Base-by-base conservation (phyloP, 108 stramenopile genomes). In the Skeletonema marinoi region DNA sequence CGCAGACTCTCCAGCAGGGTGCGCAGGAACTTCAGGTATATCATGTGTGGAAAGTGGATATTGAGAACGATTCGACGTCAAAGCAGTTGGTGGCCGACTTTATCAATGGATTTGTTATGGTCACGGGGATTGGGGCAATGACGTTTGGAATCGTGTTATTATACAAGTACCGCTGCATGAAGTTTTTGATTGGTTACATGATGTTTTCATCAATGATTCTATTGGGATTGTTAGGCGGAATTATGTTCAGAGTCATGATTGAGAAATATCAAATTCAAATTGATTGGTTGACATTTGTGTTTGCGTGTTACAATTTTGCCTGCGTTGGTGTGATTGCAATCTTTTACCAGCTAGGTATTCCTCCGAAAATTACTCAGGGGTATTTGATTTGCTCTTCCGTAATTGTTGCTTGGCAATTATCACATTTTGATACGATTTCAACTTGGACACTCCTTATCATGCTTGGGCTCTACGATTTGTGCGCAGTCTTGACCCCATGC, bases 401-500 rank as follows among this genome's bases (percentile, higher is more conserved):
- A 32, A 97, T 99, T 76, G 86, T 99, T 67, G 96, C 97, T 6
- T 99, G 97, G 97, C 96, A 97, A 56, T 76, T 99, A 64, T 80
- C 79, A 9, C 92, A 90, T 51, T 96, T 99, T 71, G 97, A 97
- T 66, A 95, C 93, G 46, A 97, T 92, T 74, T 98, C 96, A 1
- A 88, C 95, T 8, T 99, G 98, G 98, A 89, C 93, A 6, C 85
- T 99, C 12, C 77, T 99, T 17, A 87, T 98, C 29, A 95, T 97
- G 81, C 81, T 99, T 69, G 98, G 96, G 1, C 76, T 99, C 29
- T 99, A 99, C 73, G 98, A 98, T 83, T 83, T 97, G 62, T 97
- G 96, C 80, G 98, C 97, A 17, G 97, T 99, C n/a, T 83, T 99
- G 33, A 96, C 97, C 32, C 97, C 97, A 5, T 97, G 96, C 71